Conservation (phyloP, 2,329 filamentous ascomycete species). For the Xylariaceae sp. region DNA sequence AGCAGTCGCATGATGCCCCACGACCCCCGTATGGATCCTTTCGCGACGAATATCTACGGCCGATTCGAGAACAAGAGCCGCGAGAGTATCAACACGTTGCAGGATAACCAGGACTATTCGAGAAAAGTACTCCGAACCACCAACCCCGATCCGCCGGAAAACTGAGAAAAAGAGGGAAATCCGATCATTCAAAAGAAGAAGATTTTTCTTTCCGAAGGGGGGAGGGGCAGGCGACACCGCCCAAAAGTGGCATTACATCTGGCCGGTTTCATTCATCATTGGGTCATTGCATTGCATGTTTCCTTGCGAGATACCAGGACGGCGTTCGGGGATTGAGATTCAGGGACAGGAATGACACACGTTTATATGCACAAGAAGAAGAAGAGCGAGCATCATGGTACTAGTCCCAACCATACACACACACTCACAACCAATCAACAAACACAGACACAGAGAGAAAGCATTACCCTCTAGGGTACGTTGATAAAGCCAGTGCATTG, state of each 20-base stretch:
- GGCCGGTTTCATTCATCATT: conserved; percentile 23
- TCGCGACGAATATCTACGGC: conserved; percentile 51
- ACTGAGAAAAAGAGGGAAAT: conserved; percentile 18
- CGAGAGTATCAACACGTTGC: conserved; percentile 58
- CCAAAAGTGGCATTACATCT: conserved; percentile 33
- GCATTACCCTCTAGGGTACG: neutral
- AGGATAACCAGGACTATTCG: conserved; percentile 62
- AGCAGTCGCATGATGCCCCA: conserved; percentile 53
- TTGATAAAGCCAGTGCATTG: conserved; percentile 10
- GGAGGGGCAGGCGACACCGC: conserved; percentile 16
- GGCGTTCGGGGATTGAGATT: conserved; percentile 35
- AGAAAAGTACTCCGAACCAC: conserved; percentile 57
- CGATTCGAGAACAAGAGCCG: conserved; percentile 51
- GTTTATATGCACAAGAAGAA: conserved; percentile 20
- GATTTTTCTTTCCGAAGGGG: neutral
- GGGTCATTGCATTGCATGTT: conserved; percentile 36
- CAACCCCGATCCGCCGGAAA: conserved; percentile 52
- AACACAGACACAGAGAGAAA: too few species aligned
- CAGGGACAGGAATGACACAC: conserved; percentile 16
- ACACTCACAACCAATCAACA: too few species aligned
- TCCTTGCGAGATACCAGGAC: conserved; percentile 41
- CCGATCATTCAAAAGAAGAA: neutral
- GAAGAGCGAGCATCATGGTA: conserved; percentile 16
- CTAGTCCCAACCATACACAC: conserved; percentile 1
- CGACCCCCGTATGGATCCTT: conserved; percentile 60